A percentile compares a stretch with the other conserved stretches of the same genome.
Evolutionary conservation across 2,329 filamentous ascomycete species (phyloP).

Genomic region (Cladosporium sp.): DNA sequence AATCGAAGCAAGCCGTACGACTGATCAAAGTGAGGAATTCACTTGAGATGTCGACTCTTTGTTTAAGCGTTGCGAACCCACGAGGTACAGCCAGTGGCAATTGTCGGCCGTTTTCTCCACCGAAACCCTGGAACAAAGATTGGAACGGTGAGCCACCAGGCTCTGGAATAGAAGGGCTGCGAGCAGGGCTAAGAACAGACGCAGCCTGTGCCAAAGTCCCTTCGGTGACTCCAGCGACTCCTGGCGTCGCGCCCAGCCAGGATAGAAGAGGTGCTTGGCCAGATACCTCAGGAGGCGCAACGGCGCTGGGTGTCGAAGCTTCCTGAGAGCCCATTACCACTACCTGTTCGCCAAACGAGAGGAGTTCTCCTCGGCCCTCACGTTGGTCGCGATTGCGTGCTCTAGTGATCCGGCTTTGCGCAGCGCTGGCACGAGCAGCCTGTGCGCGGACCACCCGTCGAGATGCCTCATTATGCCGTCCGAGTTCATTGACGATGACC

Average conservation of each 20-base stretch:
- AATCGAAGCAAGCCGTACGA: constrained; percentile 39
- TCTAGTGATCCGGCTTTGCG: constrained; percentile 37
- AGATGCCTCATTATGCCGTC: constrained; percentile 35
- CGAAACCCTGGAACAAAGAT: constrained; percentile 1
- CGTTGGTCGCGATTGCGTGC: constrained; percentile 37
- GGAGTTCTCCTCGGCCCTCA: constrained; percentile 23
- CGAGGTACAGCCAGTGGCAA: constrained; percentile 37
- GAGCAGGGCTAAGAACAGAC: background rate
- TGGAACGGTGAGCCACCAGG: constrained; percentile 8
- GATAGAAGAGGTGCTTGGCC: constrained; percentile 5
- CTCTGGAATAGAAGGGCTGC: background rate
- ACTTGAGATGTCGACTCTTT: constrained; percentile 32
- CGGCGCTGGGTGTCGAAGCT: background rate
- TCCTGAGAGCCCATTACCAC: background rate
- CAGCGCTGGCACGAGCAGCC: constrained; percentile 39
- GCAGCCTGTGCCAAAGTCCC: background rate
- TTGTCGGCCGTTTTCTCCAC: constrained; percentile 17
- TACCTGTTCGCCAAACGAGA: constrained; percentile 6
- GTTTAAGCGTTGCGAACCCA: constrained; percentile 36
- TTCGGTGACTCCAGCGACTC: background rate
- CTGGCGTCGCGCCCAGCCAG: constrained; percentile 11
- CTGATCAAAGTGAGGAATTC: constrained; percentile 34
- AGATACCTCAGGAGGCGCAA: background rate
- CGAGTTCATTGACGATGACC: constrained; percentile 38
- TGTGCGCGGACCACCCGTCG: constrained; percentile 39